These are phyloP conservation scores for Halophytophthora polymorphica DNA, from an alignment of 352 stramenopile genomes.

Conservation along the genomic window DNA sequence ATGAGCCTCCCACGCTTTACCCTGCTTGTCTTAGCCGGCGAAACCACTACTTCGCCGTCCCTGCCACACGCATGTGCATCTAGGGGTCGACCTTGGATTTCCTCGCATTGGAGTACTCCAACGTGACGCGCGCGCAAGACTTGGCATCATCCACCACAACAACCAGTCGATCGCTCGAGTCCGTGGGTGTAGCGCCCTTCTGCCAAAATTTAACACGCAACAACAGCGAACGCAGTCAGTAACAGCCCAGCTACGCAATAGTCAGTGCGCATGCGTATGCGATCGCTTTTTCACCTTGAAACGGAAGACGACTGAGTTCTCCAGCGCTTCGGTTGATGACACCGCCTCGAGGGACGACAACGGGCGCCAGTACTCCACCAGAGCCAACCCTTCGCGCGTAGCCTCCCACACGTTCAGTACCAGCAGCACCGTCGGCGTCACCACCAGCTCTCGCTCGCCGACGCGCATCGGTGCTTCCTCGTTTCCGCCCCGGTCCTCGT, in stretches of 20 bases:
- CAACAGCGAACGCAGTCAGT: neutral
- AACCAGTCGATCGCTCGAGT: slow-evolving; percentile 19
- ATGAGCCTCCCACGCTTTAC: too few species aligned
- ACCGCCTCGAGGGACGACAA: slow-evolving; percentile 58
- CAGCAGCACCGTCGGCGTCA: slow-evolving; percentile 50
- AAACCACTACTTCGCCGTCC: too few species aligned
- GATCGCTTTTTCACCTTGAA: slow-evolving; percentile 49
- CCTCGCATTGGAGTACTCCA: slow-evolving; percentile 15
- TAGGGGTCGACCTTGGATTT: slow-evolving; percentile 8
- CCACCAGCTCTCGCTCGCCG: slow-evolving; percentile 65
- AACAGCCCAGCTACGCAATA: neutral
- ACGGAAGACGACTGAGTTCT: slow-evolving; percentile 70
- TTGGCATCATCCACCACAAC: slow-evolving; percentile 24
- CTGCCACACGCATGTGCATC: slow-evolving; percentile 1
- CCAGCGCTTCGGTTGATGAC: slow-evolving; percentile 44
- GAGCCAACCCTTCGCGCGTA: slow-evolving; percentile 38
- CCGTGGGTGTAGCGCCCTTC: neutral
- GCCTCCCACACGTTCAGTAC: slow-evolving; percentile 41
- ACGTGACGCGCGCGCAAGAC: slow-evolving; percentile 19
- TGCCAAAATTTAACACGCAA: slow-evolving; percentile 10
- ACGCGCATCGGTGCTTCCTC: slow-evolving; percentile 26
- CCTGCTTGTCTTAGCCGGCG: too few species aligned
- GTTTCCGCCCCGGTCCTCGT: slow-evolving; percentile 24
- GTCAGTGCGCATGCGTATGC: neutral
- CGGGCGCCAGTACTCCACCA: slow-evolving; percentile 59